phyloP scores from a whole-genome alignment of 345 rosid species.

The Noccaea caerulescens region DNA sequence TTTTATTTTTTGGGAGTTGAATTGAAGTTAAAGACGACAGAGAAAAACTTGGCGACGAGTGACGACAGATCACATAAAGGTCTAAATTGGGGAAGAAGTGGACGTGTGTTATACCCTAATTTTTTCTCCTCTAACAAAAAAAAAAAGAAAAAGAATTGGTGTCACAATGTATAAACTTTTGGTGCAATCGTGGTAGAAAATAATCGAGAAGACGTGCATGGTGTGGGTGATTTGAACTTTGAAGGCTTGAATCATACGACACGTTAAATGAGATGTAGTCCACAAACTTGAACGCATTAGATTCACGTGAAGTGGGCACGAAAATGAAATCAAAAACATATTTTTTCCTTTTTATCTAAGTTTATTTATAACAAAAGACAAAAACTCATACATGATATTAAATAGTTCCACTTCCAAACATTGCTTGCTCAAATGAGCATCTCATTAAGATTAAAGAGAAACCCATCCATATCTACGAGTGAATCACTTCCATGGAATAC shows the following conservation, averaged over 20 bases:
- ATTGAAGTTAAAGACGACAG: constrained; percentile 30
- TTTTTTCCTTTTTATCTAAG: neutral
- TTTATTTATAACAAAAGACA: constrained; percentile 16
- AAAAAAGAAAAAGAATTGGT: neutral
- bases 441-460: constrained; percentile 28
- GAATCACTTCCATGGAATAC: constrained; percentile 43
- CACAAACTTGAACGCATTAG: constrained; percentile 44
- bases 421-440: constrained; percentile 50
- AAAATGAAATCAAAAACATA: constrained; percentile 20
- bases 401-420: constrained; percentile 37
- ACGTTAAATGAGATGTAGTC: constrained; percentile 32
- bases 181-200: constrained; percentile 22
- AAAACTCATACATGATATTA: constrained; percentile 10
- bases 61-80: constrained; percentile 38
- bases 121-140: neutral
- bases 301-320: constrained; percentile 40
- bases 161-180: neutral
- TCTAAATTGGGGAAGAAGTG: constrained; percentile 30
- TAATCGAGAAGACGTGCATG: constrained; percentile 39
- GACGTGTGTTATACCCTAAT: constrained; percentile 35
- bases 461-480: constrained; percentile 12
- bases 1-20: neutral
- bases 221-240: constrained; percentile 29
- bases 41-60: constrained; percentile 6
- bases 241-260: constrained; percentile 41